phyloP scores from a whole-genome alignment of 495 filamentous ascomycete genomes.

The Xylaria longipes region DNA sequence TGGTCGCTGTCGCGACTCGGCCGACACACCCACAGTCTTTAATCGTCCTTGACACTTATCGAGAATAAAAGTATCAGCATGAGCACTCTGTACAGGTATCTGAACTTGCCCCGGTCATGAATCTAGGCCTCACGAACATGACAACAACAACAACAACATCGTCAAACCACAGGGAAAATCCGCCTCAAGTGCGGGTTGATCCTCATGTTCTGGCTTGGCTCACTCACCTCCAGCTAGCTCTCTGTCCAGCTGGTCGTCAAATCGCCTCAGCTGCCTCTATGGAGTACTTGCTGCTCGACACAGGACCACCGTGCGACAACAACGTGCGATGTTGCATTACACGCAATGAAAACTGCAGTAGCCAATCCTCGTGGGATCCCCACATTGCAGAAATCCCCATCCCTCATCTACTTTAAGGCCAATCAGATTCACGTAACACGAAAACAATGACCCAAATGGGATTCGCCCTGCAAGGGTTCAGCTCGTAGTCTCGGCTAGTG shows the following conservation, averaged over 20 bases:
- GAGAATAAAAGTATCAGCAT: neutral
- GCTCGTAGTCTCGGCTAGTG: conserved; percentile 30
- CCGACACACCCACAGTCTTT: neutral
- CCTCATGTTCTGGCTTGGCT: conserved; percentile 21
- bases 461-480: conserved; percentile 36
- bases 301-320: conserved; percentile 7
- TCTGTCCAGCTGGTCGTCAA: conserved; percentile 4
- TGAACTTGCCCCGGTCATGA: neutral
- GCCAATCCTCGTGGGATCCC: conserved; percentile 22
- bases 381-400: conserved; percentile 23
- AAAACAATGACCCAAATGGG: conserved; percentile 35
- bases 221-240: no score
- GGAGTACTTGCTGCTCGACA: neutral
- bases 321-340: conserved; percentile 13
- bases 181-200: conserved; percentile 12
- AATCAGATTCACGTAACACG: conserved; percentile 34
- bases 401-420: conserved; percentile 25
- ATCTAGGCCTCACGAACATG: neutral
- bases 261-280: conserved; percentile 8
- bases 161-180: neutral
- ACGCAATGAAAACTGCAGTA: conserved; percentile 9
- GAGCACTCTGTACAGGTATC: neutral
- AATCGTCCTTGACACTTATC: neutral
- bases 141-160: neutral
- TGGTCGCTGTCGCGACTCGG: conserved; percentile 4